Conservation (phyloP, 306 rosid species). For the Arachis hypogaea region DNA sequence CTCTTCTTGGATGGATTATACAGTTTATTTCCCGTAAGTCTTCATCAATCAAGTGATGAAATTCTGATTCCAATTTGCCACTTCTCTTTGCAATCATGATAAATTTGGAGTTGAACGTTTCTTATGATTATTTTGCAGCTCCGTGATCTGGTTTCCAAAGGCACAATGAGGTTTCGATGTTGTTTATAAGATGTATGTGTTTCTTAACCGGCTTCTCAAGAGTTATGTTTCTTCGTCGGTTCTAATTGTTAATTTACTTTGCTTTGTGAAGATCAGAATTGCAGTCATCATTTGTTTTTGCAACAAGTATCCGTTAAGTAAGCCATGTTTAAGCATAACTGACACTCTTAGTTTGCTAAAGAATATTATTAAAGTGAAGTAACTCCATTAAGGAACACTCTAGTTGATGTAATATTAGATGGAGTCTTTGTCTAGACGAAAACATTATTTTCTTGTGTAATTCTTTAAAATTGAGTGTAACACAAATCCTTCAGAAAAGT, state of each 20-base stretch:
- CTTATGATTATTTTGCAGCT: constrained; percentile 41
- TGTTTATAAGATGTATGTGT: too few species aligned
- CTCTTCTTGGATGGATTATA: constrained; percentile 84
- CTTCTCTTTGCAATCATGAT: background rate
- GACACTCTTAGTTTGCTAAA: background rate
- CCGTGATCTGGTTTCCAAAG: constrained; percentile 39
- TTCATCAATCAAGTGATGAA: constrained; percentile 33
- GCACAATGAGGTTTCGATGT: too few species aligned
- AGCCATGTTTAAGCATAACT: too few species aligned
- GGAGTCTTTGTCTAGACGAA: background rate
- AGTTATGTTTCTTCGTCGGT: too few species aligned
- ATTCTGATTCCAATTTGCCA: background rate
- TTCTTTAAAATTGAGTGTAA: background rate
- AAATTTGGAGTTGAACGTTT: constrained; percentile 1
- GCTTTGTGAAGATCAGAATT: too few species aligned
- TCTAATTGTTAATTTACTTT: background rate
- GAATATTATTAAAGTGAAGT: background rate
- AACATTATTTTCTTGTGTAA: background rate
- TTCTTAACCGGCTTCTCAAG: background rate
- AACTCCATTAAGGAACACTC: background rate
- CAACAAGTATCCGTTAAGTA: too few species aligned
- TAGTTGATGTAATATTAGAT: background rate
- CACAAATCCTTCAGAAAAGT: background rate
- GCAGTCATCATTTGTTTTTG: too few species aligned
- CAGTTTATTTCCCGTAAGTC: constrained; percentile 75